Base-by-base conservation (phyloP, 345 rosid genomes). In the Moricandia moricandioides region DNA sequence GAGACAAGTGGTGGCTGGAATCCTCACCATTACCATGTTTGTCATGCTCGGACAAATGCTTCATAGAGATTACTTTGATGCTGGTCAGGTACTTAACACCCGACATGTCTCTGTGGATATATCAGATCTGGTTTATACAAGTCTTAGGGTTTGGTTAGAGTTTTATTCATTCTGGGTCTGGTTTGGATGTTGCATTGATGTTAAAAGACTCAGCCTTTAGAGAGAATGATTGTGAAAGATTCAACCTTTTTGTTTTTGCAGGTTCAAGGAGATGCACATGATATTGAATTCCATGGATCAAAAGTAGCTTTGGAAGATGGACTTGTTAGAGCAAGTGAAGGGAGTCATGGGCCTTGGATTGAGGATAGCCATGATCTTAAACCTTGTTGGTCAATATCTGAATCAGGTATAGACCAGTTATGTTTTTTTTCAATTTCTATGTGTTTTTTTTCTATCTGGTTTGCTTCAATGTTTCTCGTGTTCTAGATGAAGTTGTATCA, bases 41-140 rank as follows among this genome's bases (percentile, higher is more conserved):
- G 90, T 95, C 4, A 90, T 95, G 99, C 98, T 96, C 55, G 98
- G 91, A 6, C 83, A 89, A 69, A 96, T 96, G 99, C 89, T 96
- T 86, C 94, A 92, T 79, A 84, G 99, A 78, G 99, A 96, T 78
- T 91, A 63, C 82, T 84, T 88, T 62, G 97, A 90, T 83, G 81
- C 91, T 37, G 69, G 74, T 78, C 83, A 86, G 69, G 97, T 94
- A 84, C 70, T 16, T 62, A 24, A 11, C 31, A 43, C 49, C 33
- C 7, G 0, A 52, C 12, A 11, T 18, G 30, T 33, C 43, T 67
- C 71, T 37, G 6, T 59, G 52, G 67, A 74, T 74, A 21, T 21
- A 21, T 21, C 65, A 71, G 80, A 71, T 71, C 76, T 70, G 21
- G 5, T 30, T 54, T 61, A 7, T 16, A 27, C 33, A 16, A 7